Evolutionary conservation across 352 stramenopile genomes (phyloP).

Genomic region (Phytopythium mirpurense): DNA sequence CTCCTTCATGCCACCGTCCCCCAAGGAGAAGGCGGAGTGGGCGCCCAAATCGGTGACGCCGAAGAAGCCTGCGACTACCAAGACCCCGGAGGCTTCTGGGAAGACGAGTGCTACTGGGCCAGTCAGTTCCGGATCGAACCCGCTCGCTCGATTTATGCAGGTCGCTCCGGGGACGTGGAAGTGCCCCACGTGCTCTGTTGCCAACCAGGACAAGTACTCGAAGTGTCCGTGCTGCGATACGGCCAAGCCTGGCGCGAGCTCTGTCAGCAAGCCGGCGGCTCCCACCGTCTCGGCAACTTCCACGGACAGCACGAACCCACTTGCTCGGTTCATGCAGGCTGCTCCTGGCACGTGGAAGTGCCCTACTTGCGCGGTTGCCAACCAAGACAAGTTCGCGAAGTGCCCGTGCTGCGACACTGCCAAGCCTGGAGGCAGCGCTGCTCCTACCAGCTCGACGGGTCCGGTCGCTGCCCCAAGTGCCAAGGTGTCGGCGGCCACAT

Average conservation of each 20-base stretch:
- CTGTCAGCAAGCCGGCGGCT: background rate
- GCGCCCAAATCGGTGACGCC: slow-evolving; percentile 15
- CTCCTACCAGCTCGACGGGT: slow-evolving; percentile 11
- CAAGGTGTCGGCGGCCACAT: slow-evolving; percentile 20
- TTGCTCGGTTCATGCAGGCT: slow-evolving; percentile 61
- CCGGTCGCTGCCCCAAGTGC: slow-evolving; percentile 10
- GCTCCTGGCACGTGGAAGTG: slow-evolving; percentile 79
- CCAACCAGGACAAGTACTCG: slow-evolving; percentile 41
- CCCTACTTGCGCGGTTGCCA: slow-evolving; percentile 68
- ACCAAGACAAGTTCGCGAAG: slow-evolving; percentile 47
- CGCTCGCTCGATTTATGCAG: slow-evolving; percentile 61
- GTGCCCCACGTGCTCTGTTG: slow-evolving; percentile 68
- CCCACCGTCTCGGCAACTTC: background rate
- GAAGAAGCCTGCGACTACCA: slow-evolving; percentile 13
- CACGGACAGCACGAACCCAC: slow-evolving; percentile 23
- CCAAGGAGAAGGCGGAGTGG: slow-evolving; percentile 45
- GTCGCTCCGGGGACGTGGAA: slow-evolving; percentile 68
- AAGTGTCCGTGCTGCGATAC: slow-evolving; percentile 85
- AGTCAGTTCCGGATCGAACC: slow-evolving; percentile 19
- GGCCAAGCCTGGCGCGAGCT: slow-evolving; percentile 15
- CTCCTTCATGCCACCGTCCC: slow-evolving; percentile 59
- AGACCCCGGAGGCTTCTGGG: background rate
- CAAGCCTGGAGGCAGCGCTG: slow-evolving; percentile 15
- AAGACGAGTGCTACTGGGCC: background rate
- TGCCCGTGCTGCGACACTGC: slow-evolving; percentile 76